A percentile compares a stretch with the other conserved stretches of the same genome.
Evolutionary conservation across 495 filamentous ascomycete species (phyloP).

Genomic region (Penicillium fimorum): DNA sequence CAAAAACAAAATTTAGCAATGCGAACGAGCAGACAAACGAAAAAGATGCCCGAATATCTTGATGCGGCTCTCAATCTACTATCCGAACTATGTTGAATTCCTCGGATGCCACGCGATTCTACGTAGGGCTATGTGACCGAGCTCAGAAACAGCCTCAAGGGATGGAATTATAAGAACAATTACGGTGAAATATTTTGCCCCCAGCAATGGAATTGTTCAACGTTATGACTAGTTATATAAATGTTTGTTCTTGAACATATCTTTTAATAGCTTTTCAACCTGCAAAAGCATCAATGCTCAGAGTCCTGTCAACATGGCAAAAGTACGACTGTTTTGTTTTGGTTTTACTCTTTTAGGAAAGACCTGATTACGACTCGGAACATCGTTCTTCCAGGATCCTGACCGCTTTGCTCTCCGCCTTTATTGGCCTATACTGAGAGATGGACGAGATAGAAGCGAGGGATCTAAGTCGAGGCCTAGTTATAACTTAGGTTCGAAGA

Average conservation of each 20-base stretch:
- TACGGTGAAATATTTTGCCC: background rate
- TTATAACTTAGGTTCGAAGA: background rate
- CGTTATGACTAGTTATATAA: background rate
- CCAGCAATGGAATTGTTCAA: background rate
- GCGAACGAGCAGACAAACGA: background rate
- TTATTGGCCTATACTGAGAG: background rate
- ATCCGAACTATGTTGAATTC: constrained; percentile 14
- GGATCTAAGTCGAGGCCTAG: background rate
- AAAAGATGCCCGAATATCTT: background rate
- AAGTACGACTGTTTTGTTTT: constrained; percentile 33
- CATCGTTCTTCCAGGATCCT: background rate
- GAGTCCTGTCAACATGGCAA: background rate
- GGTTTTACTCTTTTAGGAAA: constrained; percentile 30
- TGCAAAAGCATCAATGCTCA: constrained; percentile 3
- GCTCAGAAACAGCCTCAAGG: constrained; percentile 17
- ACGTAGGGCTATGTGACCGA: constrained; percentile 9
- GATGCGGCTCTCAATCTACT: constrained; percentile 1
- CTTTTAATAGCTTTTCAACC: background rate
- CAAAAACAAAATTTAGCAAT: constrained; percentile 14
- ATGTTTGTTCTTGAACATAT: background rate
- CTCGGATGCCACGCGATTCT: constrained; percentile 20
- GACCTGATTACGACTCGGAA: constrained; percentile 6
- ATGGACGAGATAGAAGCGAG: background rate
- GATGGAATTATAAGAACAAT: constrained; percentile 11
- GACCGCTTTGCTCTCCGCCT: constrained; percentile 9